Conservation (phyloP, 176 grass and related monocot species). For the Musa acuminata region DNA sequence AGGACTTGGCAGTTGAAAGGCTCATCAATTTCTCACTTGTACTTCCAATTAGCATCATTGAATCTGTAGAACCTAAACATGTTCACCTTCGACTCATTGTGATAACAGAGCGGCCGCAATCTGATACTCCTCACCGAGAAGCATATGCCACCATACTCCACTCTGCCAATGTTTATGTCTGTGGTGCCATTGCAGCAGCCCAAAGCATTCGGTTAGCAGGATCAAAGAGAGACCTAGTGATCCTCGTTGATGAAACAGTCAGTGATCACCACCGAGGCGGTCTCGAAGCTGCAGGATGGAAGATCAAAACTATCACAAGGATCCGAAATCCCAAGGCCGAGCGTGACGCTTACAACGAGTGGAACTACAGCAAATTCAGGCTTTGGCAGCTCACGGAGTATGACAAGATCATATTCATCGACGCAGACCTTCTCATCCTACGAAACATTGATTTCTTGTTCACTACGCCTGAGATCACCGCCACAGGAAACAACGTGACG, state of each 20-base stretch:
- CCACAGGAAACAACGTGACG: constrained; percentile 6
- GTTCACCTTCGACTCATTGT: too few relatives aligned
- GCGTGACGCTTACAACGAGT: constrained; percentile 10
- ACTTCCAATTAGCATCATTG: too few relatives aligned
- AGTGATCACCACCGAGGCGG: constrained; percentile 6
- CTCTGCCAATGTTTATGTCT: constrained; percentile 4
- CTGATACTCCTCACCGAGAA: background rate
- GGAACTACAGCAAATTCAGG: constrained; percentile 17
- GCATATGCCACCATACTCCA: constrained; percentile 16
- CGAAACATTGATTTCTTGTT: constrained; percentile 10
- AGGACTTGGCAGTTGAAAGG: too few relatives aligned
- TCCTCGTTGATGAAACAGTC: constrained; percentile 6
- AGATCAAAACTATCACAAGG: background rate
- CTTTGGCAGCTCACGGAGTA: constrained; percentile 18
- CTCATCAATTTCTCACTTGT: too few relatives aligned
- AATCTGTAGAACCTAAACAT: too few relatives aligned
- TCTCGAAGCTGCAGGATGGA: constrained; percentile 1
- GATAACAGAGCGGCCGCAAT: background rate
- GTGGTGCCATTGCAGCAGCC: constrained; percentile 6
- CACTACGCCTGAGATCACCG: constrained; percentile 11
- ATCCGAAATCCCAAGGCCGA: constrained; percentile 10
- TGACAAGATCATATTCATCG: constrained; percentile 15
- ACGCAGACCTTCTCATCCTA: constrained; percentile 16
- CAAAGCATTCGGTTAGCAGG: constrained; percentile 3
- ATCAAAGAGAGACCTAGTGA: constrained; percentile 8